Base-by-base conservation (phyloP, 2,329 filamentous ascomycete genomes). In the Epichloe festucae region DNA sequence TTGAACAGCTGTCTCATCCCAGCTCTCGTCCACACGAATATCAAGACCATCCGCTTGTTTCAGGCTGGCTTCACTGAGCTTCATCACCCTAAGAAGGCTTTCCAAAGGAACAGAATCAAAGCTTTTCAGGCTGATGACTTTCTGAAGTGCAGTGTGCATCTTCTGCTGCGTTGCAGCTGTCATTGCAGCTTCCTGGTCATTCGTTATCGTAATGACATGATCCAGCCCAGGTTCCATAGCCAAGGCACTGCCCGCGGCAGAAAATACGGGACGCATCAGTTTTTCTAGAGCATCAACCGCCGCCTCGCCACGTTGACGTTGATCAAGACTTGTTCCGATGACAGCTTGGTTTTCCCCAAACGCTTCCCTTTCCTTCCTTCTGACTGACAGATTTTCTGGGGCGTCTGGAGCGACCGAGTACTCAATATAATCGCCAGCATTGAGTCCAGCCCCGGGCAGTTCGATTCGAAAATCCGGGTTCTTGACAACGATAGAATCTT, bases 281-380 rank as follows among this genome's bases (percentile, higher is more conserved):
- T 78, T 77, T 52, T 85, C 78, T 12, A 98, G 70, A 51, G 83
- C 81, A 50, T 83, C 72, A 45, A 90, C 74, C 43, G 87, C 85
- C 11, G 80, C 76, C 59, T 95, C 84, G 4, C 85, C 86, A 60
- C 89, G 83, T 59, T 94, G 84, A 48, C 85, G 84, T 65, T 95
- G 87, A 61, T 94, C 89, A 2, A 89, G 72, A 42, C 79, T 81
- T 44, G 83, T 68, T 15, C 79, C 74, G 19, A 84, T 70, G 3
- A 79, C 66, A 48, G 77, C 79, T 51, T 79, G 76, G 12, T 77
- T 74, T 7, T 73, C 74, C 48, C 77, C 71, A 19, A 69, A 65
- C 21, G 71, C 69, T 23, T 73, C 70, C 39, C 69, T 67, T 54
- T 78, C 82, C 52, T 75, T 64, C 59, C 79, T 84, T 56, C 77